Conservation (phyloP, 106 monocot genomes). For the Alisma plantagoaquatica region DNA sequence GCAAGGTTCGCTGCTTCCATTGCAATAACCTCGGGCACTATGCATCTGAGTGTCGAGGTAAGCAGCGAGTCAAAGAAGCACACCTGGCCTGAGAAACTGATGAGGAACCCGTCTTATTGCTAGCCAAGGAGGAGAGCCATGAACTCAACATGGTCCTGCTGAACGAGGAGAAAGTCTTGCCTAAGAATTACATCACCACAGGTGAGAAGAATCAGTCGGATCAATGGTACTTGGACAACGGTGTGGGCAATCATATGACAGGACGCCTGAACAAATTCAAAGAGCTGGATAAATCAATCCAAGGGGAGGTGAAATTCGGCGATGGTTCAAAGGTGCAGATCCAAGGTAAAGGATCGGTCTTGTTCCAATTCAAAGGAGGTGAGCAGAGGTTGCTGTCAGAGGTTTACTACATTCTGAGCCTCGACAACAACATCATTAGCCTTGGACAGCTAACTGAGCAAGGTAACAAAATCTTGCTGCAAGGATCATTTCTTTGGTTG, state of each 20-base stretch:
- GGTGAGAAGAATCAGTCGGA: no score
- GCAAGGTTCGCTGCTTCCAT: no score
- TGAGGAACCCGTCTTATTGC: no score
- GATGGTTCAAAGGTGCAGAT: neutral
- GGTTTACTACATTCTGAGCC: neutral
- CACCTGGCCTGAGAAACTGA: no score
- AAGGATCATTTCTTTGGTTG: neutral
- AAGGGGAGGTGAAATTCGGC: neutral
- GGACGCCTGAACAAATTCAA: neutral
- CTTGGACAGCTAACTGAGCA: neutral
- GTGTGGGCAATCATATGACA: neutral
- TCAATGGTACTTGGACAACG: no score
- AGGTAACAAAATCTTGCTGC: neutral
- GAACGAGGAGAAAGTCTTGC: no score
- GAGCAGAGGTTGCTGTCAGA: neutral
- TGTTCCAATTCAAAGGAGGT: neutral
- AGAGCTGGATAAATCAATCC: neutral
- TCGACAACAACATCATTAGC: neutral
- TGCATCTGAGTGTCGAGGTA: no score
- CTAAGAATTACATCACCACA: no score
- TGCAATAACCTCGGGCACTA: no score
- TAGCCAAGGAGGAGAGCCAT: no score
- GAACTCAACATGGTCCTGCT: no score
- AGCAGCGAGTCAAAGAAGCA: no score
- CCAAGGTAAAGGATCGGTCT: neutral